Evolutionary conservation across 2,329 filamentous ascomycete species (phyloP).

Genomic region (Periglandula ipomoeae): DNA sequence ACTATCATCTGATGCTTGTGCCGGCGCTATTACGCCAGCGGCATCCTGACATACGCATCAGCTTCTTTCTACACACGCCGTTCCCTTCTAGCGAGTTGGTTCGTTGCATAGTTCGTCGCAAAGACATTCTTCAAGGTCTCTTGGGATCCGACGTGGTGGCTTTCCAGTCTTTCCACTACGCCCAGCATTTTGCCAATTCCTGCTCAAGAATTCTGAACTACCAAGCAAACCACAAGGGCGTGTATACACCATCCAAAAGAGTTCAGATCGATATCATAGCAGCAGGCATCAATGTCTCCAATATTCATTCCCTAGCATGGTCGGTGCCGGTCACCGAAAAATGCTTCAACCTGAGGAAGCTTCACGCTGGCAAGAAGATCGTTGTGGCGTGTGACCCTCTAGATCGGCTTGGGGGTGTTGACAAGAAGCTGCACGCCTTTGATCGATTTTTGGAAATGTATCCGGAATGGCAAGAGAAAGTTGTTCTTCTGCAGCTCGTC

Average conservation of each 20-base stretch:
- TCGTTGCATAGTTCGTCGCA: constrained; percentile 74
- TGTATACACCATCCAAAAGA: constrained; percentile 62
- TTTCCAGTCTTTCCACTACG: constrained; percentile 92
- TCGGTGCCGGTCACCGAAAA: constrained; percentile 59
- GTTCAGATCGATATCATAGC: constrained; percentile 5
- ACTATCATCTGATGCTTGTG: constrained; percentile 85
- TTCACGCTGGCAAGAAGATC: constrained; percentile 80
- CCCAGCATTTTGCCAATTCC: constrained; percentile 85
- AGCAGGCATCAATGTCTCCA: constrained; percentile 67
- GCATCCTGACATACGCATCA: constrained; percentile 79
- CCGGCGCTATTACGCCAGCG: constrained; percentile 80
- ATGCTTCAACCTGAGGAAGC: constrained; percentile 59
- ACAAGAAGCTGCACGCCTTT: constrained; percentile 89
- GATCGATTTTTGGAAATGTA: constrained; percentile 82
- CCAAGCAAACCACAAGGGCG: constrained; percentile 69
- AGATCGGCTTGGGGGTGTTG: constrained; percentile 81
- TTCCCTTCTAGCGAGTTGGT: constrained; percentile 95
- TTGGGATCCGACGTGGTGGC: constrained; percentile 85
- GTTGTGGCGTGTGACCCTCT: constrained; percentile 90
- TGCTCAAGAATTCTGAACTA: constrained; percentile 83
- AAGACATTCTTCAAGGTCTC: constrained; percentile 80
- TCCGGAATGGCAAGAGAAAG: constrained; percentile 81
- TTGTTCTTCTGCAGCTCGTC: constrained; percentile 88
- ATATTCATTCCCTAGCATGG: constrained; percentile 67
- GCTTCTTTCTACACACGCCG: constrained; percentile 85